Evolutionary conservation across 2,329 filamentous ascomycete species (phyloP).

Genomic region (Cercospora sojina): DNA sequence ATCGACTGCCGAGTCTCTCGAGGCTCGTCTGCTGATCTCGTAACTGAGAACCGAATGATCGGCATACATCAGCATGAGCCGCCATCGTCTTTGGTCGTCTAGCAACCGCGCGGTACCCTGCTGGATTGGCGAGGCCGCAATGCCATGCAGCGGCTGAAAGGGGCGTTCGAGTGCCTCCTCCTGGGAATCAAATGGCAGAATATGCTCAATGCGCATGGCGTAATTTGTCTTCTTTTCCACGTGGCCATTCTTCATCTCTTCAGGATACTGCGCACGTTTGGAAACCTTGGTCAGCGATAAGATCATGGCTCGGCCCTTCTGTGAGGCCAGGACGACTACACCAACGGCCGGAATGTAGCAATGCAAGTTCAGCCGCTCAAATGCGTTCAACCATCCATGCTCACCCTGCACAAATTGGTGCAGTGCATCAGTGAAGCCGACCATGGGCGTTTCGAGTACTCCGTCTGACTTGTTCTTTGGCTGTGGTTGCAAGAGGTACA

Average conservation of each 20-base stretch:
- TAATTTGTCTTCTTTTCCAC: constrained; percentile 34
- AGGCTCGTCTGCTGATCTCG: constrained; percentile 52
- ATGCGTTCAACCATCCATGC: constrained; percentile 33
- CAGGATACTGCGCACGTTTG: constrained; percentile 17
- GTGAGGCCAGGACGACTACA: constrained; percentile 66
- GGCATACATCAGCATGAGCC: constrained; percentile 69
- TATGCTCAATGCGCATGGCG: constrained; percentile 56
- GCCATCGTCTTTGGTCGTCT: constrained; percentile 54
- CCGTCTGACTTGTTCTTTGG: constrained; percentile 5
- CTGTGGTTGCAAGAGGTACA: constrained; percentile 46
- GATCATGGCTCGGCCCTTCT: constrained; percentile 65
- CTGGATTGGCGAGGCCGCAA: constrained; percentile 66
- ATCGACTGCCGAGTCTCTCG: constrained; percentile 22
- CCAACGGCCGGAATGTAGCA: constrained; percentile 66
- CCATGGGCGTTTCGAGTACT: constrained; percentile 31
- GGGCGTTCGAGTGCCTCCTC: constrained; percentile 50
- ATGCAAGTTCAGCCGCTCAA: constrained; percentile 62
- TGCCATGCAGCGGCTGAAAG: constrained; percentile 60
- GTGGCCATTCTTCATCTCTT: constrained; percentile 16
- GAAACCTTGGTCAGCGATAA: constrained; percentile 55
- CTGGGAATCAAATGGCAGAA: constrained; percentile 57
- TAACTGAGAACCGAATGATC: constrained; percentile 70
- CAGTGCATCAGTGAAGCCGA: constrained; percentile 43
- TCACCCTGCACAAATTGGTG: constrained; percentile 34
- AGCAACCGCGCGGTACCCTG: constrained; percentile 46